phyloP scores from a whole-genome alignment of 305 asterid genomes.

The Striga hermonthica region DNA sequence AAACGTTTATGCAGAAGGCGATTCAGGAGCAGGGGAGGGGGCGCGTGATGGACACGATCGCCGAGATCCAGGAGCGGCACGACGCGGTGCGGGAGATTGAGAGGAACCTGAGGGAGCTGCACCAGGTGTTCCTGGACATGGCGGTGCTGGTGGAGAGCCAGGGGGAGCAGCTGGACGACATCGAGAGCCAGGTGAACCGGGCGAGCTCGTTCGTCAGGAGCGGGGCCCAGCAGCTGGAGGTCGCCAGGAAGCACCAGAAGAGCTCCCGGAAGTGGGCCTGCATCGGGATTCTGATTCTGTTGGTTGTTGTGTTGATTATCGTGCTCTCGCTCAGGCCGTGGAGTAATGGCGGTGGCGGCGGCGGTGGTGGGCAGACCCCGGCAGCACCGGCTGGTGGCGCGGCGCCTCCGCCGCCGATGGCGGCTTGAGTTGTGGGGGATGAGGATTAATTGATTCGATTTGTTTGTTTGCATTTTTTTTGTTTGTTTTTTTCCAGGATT shows the following conservation, averaged over 20 bases:
- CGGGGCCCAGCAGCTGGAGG: slow-evolving; percentile 34
- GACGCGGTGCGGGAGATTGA: slow-evolving; percentile 47
- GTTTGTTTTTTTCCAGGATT: background rate
- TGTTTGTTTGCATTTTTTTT: background rate
- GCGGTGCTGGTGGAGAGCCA: slow-evolving; percentile 49
- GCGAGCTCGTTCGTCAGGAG: slow-evolving; percentile 37
- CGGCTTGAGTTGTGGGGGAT: background rate
- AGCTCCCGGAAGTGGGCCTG: slow-evolving; percentile 43
- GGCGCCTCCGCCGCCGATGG: background rate
- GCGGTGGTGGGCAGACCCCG: background rate
- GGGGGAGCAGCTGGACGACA: slow-evolving; percentile 46
- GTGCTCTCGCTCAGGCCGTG: slow-evolving; percentile 37
- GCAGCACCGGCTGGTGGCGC: background rate
- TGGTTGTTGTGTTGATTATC: slow-evolving; percentile 32
- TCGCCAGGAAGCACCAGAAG: slow-evolving; percentile 40
- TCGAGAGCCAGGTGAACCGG: slow-evolving; percentile 42
- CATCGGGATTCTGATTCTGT: slow-evolving; percentile 31
- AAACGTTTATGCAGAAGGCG: slow-evolving; percentile 40
- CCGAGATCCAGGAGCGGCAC: slow-evolving; percentile 46
- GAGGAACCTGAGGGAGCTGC: slow-evolving; percentile 40
- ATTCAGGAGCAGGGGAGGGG: slow-evolving; percentile 50
- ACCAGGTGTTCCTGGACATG: slow-evolving; percentile 46
- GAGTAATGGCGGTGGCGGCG: slow-evolving; percentile 2
- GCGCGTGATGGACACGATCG: slow-evolving; percentile 41
- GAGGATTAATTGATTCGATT: background rate